These are phyloP conservation scores for Grifola frondosa DNA, from an alignment of 1,284 basidiomycete species.

Conservation along the genomic window DNA sequence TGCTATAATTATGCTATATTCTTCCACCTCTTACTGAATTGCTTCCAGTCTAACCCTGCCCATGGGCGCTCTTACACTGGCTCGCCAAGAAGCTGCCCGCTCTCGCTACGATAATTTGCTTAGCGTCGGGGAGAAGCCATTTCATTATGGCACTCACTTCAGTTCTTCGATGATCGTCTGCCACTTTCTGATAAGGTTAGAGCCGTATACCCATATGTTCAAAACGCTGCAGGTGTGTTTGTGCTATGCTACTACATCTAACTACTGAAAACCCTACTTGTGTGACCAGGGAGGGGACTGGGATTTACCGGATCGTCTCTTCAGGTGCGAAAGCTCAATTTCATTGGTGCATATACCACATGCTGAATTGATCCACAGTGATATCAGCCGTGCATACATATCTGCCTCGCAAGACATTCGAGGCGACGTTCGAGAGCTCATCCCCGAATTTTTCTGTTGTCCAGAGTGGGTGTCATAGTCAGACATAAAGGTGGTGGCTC, in stretches of 20 bases:
- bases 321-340: conserved; percentile 51
- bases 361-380: conserved; percentile 39
- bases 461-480: conserved; percentile 63
- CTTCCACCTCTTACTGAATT: conserved; percentile 1
- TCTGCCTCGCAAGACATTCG: conserved; percentile 86
- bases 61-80: conserved; percentile 87
- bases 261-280: background rate
- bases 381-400: conserved; percentile 76
- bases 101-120: conserved; percentile 77
- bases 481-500: background rate
- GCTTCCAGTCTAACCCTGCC: conserved; percentile 69
- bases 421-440: conserved; percentile 93
- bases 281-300: conserved; percentile 80
- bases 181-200: conserved; percentile 88
- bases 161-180: conserved; percentile 97
- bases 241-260: background rate
- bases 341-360: background rate
- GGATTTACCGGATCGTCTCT: conserved; percentile 93
- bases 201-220: conserved; percentile 92
- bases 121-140: conserved; percentile 83
- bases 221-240: conserved; percentile 74
- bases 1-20: conserved; percentile 26
- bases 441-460: conserved; percentile 89
- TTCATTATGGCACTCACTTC: conserved; percentile 95
- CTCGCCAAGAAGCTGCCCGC: conserved; percentile 70